A percentile compares a stretch with the other conserved stretches of the same genome.
These are phyloP conservation scores for Helicocarpus griseus DNA, from an alignment of 2,329 filamentous ascomycete genomes.

Conservation along the genomic window DNA sequence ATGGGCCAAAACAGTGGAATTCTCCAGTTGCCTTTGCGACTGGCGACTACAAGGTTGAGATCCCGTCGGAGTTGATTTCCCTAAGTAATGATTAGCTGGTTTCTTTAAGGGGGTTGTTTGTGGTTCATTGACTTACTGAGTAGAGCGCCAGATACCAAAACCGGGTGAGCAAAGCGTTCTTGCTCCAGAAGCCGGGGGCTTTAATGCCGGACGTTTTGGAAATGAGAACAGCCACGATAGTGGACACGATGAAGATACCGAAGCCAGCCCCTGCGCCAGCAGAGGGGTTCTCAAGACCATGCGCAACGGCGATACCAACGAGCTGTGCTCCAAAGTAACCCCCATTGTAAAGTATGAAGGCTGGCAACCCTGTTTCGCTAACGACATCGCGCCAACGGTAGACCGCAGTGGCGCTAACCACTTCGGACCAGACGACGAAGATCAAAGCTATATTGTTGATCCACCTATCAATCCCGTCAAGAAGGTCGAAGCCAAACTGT, in stretches of 20 bases:
- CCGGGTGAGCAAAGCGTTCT: constrained; percentile 27
- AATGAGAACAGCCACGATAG: constrained; percentile 31
- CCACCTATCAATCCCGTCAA: constrained; percentile 48
- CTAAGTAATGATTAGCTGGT: constrained; percentile 21
- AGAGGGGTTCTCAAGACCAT: constrained; percentile 32
- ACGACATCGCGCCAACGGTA: constrained; percentile 49
- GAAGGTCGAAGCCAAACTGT: constrained; percentile 47
- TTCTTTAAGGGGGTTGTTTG: too few species aligned
- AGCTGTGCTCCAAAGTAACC: constrained; percentile 47
- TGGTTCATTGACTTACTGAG: constrained; percentile 44
- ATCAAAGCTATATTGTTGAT: constrained; percentile 48
- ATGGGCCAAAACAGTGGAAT: constrained; percentile 45
- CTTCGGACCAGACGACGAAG: constrained; percentile 49
- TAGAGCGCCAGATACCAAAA: constrained; percentile 50
- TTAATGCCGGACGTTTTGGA: constrained; percentile 33
- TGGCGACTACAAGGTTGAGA: constrained; percentile 42
- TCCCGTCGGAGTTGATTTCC: constrained; percentile 46
- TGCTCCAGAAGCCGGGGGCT: constrained; percentile 36
- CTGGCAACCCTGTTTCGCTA: constrained; percentile 39
- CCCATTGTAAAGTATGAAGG: constrained; percentile 42
- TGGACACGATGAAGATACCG: constrained; percentile 40
- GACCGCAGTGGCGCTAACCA: constrained; percentile 43
- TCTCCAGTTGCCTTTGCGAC: constrained; percentile 46
- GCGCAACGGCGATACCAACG: constrained; percentile 42
- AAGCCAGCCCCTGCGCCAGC: constrained; percentile 44